Conservation (phyloP, 2,329 filamentous ascomycete species). For the Hortaea sp. region DNA sequence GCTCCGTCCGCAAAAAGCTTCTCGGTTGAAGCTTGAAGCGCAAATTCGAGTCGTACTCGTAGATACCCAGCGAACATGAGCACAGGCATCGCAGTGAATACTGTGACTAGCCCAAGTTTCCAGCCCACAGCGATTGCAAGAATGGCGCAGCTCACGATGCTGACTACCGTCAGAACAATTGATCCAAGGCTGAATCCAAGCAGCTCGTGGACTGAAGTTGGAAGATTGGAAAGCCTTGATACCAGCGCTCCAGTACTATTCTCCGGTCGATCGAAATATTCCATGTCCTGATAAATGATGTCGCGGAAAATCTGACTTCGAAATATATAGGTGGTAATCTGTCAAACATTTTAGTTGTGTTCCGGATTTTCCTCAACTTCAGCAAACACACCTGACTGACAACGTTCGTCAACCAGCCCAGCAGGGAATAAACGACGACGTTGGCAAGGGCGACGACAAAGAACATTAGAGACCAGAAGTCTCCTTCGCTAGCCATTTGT, state of each 20-base stretch:
- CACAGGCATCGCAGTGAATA: conserved; percentile 24
- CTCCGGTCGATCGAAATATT: conserved; percentile 33
- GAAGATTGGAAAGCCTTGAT: conserved; percentile 38
- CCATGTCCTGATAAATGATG: conserved; percentile 20
- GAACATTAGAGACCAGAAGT: conserved; percentile 48
- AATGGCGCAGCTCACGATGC: conserved; percentile 19
- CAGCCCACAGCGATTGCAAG: conserved; percentile 27
- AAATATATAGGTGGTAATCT: conserved; percentile 26
- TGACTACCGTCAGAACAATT: conserved; percentile 24
- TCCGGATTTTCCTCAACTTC: no score
- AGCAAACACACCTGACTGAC: no score
- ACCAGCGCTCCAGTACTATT: conserved; percentile 41
- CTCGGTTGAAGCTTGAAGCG: conserved; percentile 21
- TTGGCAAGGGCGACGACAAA: conserved; percentile 43
- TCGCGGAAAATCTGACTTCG: no score
- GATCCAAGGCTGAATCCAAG: conserved; percentile 36
- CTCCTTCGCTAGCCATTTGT: conserved; percentile 30
- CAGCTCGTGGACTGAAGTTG: conserved; percentile 41
- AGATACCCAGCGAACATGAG: conserved; percentile 26
- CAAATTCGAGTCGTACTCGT: conserved; percentile 24
- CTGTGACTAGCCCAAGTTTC: conserved; percentile 27
- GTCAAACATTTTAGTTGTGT: no score
- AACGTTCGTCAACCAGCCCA: conserved; percentile 38
- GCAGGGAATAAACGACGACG: conserved; percentile 33
- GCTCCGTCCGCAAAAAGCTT: conserved; percentile 25